Evolutionary conservation across 2,329 filamentous ascomycete genomes (phyloP), one percentile per base, ranked within the genome.

Genomic region (Westerdykella sp.): DNA sequence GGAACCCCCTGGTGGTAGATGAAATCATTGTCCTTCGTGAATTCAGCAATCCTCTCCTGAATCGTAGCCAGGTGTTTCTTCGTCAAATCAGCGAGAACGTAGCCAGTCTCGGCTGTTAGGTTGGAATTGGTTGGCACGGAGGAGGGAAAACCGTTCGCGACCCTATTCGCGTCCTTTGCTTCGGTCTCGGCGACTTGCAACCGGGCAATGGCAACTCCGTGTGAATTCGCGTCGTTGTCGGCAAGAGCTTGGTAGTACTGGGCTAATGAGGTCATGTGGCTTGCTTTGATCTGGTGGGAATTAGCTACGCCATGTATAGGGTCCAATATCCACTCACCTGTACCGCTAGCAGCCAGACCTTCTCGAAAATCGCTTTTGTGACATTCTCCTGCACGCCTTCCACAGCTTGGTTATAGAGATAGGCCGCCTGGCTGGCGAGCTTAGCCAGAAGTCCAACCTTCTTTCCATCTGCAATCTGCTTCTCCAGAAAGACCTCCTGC

Each of bases 401-500:
- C 0, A 85, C 77, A 1, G 89, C 88, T 63, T 97, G 90, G 0
- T 79, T 75, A 63, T 96, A 98, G 3, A 98, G 71, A 62, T 87
- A 90, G 3, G 85, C 85, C 2, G 91, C 87, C 60, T 98, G 93
- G 43, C 89, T 88, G 12, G 93, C 87, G 43, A 98, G 73, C 67
- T 98, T 98, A 4, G 93, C 94, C 49, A 98, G 71, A 50, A 98
- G 73, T 6, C 85, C 91, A 22, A 87, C 80, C 69, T 97, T 98
- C 72, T 97, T 98, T 51, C 85, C 81, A 63, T 97, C 93, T 12
- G 83, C 77, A 50, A 95, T 81, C 68, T 97, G 93, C 71, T 96
- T 97, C 70, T 98, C 94, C 23, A 98, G 74, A 56, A 98, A 98
- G 2, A 97, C 88, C 66, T 98, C 93, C 66, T 98, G 94, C 4